Percentiles rank a stretch among this genome's conserved stretches.
Conservation (phyloP, 2,329 filamentous ascomycete species). For the Colletotrichum limetticola region DNA sequence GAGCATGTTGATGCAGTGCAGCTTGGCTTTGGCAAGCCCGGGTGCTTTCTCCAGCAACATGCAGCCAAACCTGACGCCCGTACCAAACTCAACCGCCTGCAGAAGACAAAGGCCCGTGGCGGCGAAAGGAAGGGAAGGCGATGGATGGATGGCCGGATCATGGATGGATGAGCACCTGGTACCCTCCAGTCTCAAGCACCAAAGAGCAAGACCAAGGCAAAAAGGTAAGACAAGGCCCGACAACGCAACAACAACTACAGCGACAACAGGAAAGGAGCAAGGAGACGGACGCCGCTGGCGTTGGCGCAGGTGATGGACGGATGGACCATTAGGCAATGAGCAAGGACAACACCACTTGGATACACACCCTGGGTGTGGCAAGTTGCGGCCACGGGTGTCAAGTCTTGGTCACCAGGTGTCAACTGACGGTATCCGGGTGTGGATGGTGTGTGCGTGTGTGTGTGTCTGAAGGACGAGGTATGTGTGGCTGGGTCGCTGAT, state of each 20-base stretch:
- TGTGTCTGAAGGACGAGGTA: not conserved
- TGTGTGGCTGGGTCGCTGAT: constrained; percentile 8
- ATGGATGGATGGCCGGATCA: not conserved
- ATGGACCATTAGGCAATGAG: no score
- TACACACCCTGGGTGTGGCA: not conserved
- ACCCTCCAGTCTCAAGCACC: no score
- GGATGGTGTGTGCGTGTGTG: not conserved
- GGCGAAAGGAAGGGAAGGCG: constrained; percentile 1
- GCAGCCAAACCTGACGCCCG: not conserved
- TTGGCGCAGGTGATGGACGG: not conserved
- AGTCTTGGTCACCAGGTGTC: constrained; percentile 20
- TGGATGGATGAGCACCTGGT: not conserved
- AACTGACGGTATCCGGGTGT: not conserved
- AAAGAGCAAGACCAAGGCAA: no score
- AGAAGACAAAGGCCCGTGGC: not conserved
- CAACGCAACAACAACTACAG: not conserved
- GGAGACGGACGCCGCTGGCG: constrained; percentile 6
- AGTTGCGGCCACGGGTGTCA: constrained; percentile 2
- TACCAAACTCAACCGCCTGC: constrained; percentile 9
- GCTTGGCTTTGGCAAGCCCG: constrained; percentile 18
- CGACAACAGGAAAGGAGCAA: not conserved
- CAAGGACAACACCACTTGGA: no score
- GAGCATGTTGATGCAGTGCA: constrained; percentile 1
- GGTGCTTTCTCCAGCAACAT: constrained; percentile 4
- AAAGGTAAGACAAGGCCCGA: not conserved